Evolutionary conservation across 1,139 yeast species (phyloP), one percentile per base, ranked within the genome.

Genomic region (Debaryomycetaceae sp.): DNA sequence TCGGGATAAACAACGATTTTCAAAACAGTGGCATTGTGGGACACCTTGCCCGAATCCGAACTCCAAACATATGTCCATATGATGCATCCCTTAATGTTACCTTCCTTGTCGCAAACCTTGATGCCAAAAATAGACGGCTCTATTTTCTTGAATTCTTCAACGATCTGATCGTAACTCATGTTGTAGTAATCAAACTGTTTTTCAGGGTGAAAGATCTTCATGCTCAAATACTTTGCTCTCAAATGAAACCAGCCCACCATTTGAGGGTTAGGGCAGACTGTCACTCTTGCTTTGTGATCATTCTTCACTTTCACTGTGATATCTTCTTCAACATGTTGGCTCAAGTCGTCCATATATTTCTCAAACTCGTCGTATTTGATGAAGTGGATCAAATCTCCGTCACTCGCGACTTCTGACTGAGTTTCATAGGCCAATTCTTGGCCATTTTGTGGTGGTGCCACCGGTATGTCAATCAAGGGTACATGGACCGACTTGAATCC

Each of bases 401-500:
- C 17, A 4, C 39, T 11, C 7, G 35, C 41, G 3, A 14, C 24
- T 5, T 24, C 31, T 17, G 46, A 43, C 22, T 8, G 31, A 4
- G 11, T 11, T 27, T 2, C 11, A 8, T 2, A 27, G 11, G 31
- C 11, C 8, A 3, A 27, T 5, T 41, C 24, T 5, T 36, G 36
- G 17, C 38, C 34, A 13, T 35, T 34, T 14, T 38, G 38, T 42
- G 43, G 36, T 8, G 36, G 49, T 29, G 34, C 45, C 36, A 56
- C 47, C 6, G 58, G 50, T 13, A 66, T 49, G 31, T 59, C 45
- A 65, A 56, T 65, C 53, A 56, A 70, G 6, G 69, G 81, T 7
- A 80, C 78, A 36, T 69, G 77, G 45, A 66, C 60, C 1, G 83
- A 74, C 37, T 68, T 63, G 60, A 81, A 86, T 1, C 88, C 95